Evolutionary conservation across 1,284 basidiomycete genomes (phyloP).

Genomic region (Cryptococcus amylolentus): DNA sequence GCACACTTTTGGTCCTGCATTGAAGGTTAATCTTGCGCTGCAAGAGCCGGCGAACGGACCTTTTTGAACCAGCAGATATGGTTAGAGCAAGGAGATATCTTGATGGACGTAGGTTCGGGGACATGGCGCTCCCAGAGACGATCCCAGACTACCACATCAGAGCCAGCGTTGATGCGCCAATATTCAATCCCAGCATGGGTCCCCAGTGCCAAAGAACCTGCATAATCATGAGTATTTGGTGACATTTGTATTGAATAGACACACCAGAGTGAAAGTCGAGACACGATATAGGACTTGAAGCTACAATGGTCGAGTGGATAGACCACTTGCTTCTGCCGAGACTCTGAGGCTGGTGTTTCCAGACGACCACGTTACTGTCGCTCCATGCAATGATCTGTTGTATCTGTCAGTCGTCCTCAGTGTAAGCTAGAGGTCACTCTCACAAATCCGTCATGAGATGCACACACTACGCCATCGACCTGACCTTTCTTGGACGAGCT

Average conservation of each 20-base stretch:
- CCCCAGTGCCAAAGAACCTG: slow-evolving; percentile 32
- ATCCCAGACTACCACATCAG: slow-evolving; percentile 44
- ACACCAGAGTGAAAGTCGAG: slow-evolving; percentile 33
- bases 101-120: slow-evolving; percentile 15
- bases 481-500: slow-evolving; percentile 21
- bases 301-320: slow-evolving; percentile 36
- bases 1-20: slow-evolving; percentile 18
- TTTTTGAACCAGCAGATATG: slow-evolving; percentile 35
- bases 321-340: slow-evolving; percentile 21
- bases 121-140: slow-evolving; percentile 30
- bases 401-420: not conserved
- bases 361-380: slow-evolving; percentile 37
- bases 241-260: not conserved
- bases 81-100: slow-evolving; percentile 18
- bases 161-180: slow-evolving; percentile 32
- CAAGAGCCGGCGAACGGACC: slow-evolving; percentile 2
- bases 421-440: slow-evolving; percentile 5
- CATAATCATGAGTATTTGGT: not conserved
- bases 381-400: slow-evolving; percentile 43
- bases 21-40: not conserved
- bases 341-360: slow-evolving; percentile 21
- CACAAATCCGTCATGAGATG: slow-evolving; percentile 21
- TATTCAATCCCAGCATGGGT: slow-evolving; percentile 36
- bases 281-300: slow-evolving; percentile 24
- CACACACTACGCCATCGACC: slow-evolving; percentile 33